These are phyloP conservation scores for Flammula alnicola DNA, from an alignment of 1,284 basidiomycete genomes.

Conservation along the genomic window DNA sequence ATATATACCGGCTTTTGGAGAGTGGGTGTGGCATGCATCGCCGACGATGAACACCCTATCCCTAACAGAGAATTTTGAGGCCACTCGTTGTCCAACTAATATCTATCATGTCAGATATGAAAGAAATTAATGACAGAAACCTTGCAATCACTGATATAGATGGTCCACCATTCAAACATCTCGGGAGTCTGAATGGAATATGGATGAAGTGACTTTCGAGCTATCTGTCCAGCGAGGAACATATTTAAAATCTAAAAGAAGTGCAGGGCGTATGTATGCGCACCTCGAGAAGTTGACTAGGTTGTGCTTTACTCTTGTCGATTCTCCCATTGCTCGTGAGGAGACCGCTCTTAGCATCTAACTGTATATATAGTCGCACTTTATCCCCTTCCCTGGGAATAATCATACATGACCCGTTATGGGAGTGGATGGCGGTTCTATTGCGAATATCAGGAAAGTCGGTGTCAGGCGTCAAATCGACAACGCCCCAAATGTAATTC, in stretches of 20 bases:
- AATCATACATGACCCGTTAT: constrained; percentile 69
- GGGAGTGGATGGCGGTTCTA: constrained; percentile 63
- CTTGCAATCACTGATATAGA: constrained; percentile 64
- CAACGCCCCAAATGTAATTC: constrained; percentile 81
- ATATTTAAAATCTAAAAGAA: background rate
- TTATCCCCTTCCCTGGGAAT: constrained; percentile 78
- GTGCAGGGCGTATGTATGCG: constrained; percentile 9
- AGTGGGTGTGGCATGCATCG: constrained; percentile 85
- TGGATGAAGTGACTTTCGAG: constrained; percentile 69
- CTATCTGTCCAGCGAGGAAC: constrained; percentile 46
- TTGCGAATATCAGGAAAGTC: constrained; percentile 86
- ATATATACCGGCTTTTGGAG: constrained; percentile 68
- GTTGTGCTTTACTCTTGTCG: constrained; percentile 63
- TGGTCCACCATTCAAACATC: constrained; percentile 79
- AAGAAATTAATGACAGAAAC: background rate
- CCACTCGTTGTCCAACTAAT: constrained; percentile 75
- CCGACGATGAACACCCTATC: constrained; percentile 84
- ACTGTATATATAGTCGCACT: constrained; percentile 78
- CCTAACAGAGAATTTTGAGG: constrained; percentile 64
- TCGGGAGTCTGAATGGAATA: constrained; percentile 65
- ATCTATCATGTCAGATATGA: constrained; percentile 1
- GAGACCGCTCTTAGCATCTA: constrained; percentile 55
- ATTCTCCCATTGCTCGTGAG: constrained; percentile 57
- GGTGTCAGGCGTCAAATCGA: constrained; percentile 72
- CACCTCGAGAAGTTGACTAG: constrained; percentile 66